Evolutionary conservation across 2,329 filamentous ascomycete species (phyloP), one percentile per base, ranked within the genome.

Genomic region (Rhynchosporium secalis): DNA sequence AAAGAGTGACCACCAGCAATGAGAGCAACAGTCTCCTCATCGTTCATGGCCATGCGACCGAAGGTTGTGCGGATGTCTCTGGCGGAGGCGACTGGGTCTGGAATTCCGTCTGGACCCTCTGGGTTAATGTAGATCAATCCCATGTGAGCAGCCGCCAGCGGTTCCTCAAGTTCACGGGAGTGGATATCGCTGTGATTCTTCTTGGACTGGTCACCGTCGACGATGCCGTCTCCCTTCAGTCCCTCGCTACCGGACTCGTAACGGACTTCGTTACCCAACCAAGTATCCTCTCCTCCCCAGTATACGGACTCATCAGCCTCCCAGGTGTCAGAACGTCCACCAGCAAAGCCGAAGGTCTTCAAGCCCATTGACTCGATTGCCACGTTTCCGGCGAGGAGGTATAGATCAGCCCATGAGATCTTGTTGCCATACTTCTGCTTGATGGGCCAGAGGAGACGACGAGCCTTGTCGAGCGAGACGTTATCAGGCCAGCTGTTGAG

Each of bases 401-500:
- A 75, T 63, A 92, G 77, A 73, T 92, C 89, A 29, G 89, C 86
- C 89, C 89, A 92, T 0, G 89, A 92, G 76, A 92, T 89, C 80
- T 90, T 91, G 81, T 85, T 86, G 75, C 89, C 89, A 68, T 92
- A 92, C 82, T 92, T 92, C 70, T 91, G 88, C 84, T 92, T 92
- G 78, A 92, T 86, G 61, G 89, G 89, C 87, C 88, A 91, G 47
- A 92, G 79, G 61, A 92, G 83, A 66, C 89, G 88, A 61, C 89
- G 89, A 38, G 89, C 89, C 83, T 92, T 92, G 83, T 92, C 89
- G 59, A 92, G 83, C 70, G 81, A 86, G 72, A 86, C 87, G 69
- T 92, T 92, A 78, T 92, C 89, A 47, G 89, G 89, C 89, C 89
- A 92, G 79, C 86, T 86, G 83, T 92, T 92, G 73, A 92, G 85